Conservation (phyloP, 1,284 basidiomycete species). For the Gymnopus androsaceus region DNA sequence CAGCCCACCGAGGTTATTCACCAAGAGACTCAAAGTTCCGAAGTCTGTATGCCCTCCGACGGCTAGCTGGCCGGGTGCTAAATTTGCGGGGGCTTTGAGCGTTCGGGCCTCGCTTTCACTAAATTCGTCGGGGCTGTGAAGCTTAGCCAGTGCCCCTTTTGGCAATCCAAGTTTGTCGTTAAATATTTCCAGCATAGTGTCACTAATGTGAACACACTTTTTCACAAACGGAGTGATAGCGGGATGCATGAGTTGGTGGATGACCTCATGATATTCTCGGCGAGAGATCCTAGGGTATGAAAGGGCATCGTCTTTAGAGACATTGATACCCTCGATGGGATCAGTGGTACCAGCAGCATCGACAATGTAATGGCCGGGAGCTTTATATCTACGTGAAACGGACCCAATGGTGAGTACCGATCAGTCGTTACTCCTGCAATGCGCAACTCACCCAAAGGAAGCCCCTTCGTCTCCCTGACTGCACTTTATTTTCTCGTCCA, state of each 20-base stretch:
- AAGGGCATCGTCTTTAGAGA: constrained; percentile 66
- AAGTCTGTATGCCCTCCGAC: constrained; percentile 65
- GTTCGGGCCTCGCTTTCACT: constrained; percentile 67
- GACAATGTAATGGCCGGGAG: constrained; percentile 60
- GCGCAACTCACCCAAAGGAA: constrained; percentile 11
- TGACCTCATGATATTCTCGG: constrained; percentile 56
- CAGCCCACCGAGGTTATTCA: constrained; percentile 71
- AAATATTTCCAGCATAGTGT: constrained; percentile 56
- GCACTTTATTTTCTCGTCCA: constrained; percentile 14
- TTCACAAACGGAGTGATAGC: constrained; percentile 56
- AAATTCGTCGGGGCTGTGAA: constrained; percentile 47
- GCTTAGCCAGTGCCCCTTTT: constrained; percentile 43
- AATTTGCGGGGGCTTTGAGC: constrained; percentile 50
- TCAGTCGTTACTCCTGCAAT: neutral
- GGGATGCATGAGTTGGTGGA: constrained; percentile 50
- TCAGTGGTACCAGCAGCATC: constrained; percentile 61
- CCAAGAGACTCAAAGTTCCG: constrained; percentile 57
- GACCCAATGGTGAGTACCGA: neutral
- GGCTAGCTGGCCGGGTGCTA: constrained; percentile 34
- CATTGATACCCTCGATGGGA: constrained; percentile 66
- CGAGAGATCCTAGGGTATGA: constrained; percentile 54
- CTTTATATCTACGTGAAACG: constrained; percentile 56
- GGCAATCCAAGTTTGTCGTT: constrained; percentile 60
- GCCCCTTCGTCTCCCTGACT: constrained; percentile 13
- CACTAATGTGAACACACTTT: constrained; percentile 59